Conservation (phyloP, 352 stramenopile genomes). For the Globisporangium abappressorium region DNA sequence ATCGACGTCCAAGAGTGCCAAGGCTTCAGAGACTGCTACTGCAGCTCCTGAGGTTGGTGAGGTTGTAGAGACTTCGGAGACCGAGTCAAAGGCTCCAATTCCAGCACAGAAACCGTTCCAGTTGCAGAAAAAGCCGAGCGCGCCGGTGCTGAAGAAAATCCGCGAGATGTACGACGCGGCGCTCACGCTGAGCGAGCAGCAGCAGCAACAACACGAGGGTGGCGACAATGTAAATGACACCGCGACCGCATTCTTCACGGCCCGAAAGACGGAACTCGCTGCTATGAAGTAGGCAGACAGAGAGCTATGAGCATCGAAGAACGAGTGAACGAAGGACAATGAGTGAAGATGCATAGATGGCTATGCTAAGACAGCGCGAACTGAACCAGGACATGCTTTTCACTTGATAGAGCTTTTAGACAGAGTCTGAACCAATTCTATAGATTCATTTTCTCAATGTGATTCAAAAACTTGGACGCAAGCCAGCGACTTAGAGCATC, state of each 20-base stretch:
- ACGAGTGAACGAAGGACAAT: neutral
- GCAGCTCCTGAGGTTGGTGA: neutral
- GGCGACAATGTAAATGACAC: neutral
- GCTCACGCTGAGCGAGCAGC: conserved; percentile 20
- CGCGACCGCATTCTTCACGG: neutral
- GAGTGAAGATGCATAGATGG: no score
- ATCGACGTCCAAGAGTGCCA: neutral
- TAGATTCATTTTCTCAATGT: neutral
- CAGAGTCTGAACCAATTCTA: neutral
- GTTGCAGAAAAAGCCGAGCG: conserved; percentile 16
- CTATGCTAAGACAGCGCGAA: no score
- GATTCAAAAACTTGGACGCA: neutral
- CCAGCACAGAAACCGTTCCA: neutral
- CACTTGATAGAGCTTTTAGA: neutral
- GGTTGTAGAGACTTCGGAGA: neutral
- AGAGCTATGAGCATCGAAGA: neutral
- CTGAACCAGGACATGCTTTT: no score
- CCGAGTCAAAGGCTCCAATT: neutral
- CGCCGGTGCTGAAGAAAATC: conserved; percentile 19
- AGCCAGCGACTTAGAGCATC: neutral
- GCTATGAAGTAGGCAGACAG: neutral
- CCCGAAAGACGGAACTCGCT: conserved; percentile 1
- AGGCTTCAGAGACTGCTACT: neutral
- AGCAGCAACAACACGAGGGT: neutral
- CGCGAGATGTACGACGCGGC: conserved; percentile 23